Base-by-base conservation (phyloP, 768 basidiomycete species). In the Xerocomellus dryophilus region DNA sequence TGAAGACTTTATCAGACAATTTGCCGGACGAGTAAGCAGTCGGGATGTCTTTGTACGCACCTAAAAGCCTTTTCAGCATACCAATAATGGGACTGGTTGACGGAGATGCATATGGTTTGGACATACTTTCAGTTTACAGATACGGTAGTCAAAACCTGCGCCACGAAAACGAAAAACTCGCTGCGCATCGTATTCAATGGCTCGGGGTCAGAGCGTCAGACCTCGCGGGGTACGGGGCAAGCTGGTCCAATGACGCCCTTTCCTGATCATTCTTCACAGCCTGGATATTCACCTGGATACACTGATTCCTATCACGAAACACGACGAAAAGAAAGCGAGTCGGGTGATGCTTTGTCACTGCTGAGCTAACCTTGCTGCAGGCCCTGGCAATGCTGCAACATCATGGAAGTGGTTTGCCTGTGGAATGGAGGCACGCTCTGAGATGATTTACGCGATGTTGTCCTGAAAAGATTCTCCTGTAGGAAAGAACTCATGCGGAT, bases 101-200 rank as follows among this genome's bases (percentile, higher is more conserved):
- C 63, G 87, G 82, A 0, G 97, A 99, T 67, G 86, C 95, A 0
- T 90, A 90, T 67, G 97, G 97, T 2, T 67, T 98, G 40, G 93
- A 96, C 57, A 98, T 99, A 57, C 79, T 94, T 12, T 88, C 89
- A 0, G 88, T 90, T 9, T 98, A 93, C 73, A 88, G 82, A 56
- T 82, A 80, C 61, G 97, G 97, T 10, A 94, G 93, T 53, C 71
- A 68, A 46, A 74, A 73, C 35, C 77, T 93, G 71, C 76, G 76
- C 40, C 89, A 90, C 65, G 91, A 98, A 68, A 80, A 79, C 27
- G 75, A 71, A 15, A 84, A 77, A 40, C 75, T 97, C 34, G 84
- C 83, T 0, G 83, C 91, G 1, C 69, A 74, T 31, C 80, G 91
- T 14, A 68, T 95, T 25, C 71, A 81, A 58, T 98, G 94, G 89